phyloP scores from a whole-genome alignment of 2,329 filamentous ascomycete species.

The Mollisiaceae sp. region DNA sequence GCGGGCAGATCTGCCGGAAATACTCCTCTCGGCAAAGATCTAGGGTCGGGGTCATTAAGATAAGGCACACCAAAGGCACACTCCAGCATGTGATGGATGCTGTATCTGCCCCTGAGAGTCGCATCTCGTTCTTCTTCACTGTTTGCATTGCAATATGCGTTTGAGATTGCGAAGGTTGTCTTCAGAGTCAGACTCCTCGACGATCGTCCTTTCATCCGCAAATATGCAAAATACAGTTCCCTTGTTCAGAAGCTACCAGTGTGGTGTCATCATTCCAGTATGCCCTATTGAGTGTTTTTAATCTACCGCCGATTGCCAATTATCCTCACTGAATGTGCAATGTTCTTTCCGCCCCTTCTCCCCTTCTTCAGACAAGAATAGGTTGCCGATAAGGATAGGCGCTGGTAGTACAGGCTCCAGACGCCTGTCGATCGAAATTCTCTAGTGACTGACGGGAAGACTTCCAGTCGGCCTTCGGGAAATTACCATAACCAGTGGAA shows the following conservation, averaged over 20 bases:
- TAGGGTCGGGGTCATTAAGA: conserved; percentile 5
- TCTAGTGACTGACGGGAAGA: neutral
- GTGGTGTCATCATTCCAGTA: conserved; percentile 9
- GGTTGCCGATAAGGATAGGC: conserved; percentile 1
- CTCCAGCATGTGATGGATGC: conserved; percentile 8
- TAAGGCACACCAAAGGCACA: conserved; percentile 1
- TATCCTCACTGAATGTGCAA: neutral
- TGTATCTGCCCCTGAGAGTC: conserved; percentile 5
- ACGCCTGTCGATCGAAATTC: conserved; percentile 6
- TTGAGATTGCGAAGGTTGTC: conserved; percentile 4
- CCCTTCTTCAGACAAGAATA: neutral
- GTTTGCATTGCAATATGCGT: conserved; percentile 3
- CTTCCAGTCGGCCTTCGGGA: conserved; percentile 3
- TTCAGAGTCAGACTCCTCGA: neutral
- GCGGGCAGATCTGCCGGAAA: conserved; percentile 8
- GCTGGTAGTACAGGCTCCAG: neutral
- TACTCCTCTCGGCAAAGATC: conserved; percentile 9
- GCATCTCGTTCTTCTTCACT: neutral
- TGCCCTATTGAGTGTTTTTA: conserved; percentile 4
- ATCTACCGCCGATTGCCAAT: conserved; percentile 1
- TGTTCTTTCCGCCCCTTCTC: neutral
- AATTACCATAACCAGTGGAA: neutral
- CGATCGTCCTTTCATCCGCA: conserved; percentile 11
- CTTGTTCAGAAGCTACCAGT: neutral
- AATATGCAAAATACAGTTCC: conserved; percentile 2